A percentile compares a stretch with the other conserved stretches of the same genome.
Conservation (phyloP, 2,329 filamentous ascomycete species). For the Aspergillus transmontanensis region DNA sequence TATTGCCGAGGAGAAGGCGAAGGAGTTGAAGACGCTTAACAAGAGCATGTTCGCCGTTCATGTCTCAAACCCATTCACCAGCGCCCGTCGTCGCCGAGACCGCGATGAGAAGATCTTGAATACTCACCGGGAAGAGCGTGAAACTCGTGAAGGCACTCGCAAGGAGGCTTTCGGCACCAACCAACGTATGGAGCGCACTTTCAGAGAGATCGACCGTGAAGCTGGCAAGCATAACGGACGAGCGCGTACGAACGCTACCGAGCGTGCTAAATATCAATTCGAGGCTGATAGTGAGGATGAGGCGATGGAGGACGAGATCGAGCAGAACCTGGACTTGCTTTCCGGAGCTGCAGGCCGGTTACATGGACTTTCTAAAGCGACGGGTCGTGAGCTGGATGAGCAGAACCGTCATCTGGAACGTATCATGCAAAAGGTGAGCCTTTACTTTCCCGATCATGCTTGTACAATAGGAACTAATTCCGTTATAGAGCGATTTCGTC, state of each 20-base stretch:
- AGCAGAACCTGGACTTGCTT: constrained; percentile 64
- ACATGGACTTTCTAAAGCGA: constrained; percentile 73
- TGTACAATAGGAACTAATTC: constrained; percentile 24
- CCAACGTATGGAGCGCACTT: constrained; percentile 65
- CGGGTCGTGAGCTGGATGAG: constrained; percentile 71
- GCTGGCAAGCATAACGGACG: constrained; percentile 51
- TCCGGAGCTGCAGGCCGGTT: constrained; percentile 66
- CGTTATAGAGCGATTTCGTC: constrained; percentile 72
- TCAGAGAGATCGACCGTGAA: constrained; percentile 65
- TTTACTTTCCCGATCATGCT: not conserved
- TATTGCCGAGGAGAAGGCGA: constrained; percentile 75
- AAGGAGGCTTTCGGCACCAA: constrained; percentile 54
- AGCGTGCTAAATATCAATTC: constrained; percentile 74
- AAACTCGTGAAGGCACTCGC: constrained; percentile 58
- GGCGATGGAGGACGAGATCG: constrained; percentile 71
- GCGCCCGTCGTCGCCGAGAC: constrained; percentile 63
- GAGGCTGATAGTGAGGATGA: constrained; percentile 74
- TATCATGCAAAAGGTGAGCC: constrained; percentile 73
- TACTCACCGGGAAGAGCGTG: constrained; percentile 61
- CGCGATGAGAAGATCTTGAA: constrained; percentile 71
- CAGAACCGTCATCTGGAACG: constrained; percentile 78
- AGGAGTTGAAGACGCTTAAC: constrained; percentile 83
- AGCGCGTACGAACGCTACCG: constrained; percentile 57
- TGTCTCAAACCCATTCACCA: constrained; percentile 76
- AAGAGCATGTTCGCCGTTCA: constrained; percentile 88